Conservation (phyloP, 1,139 yeast genomes). For the Waltiozyma solani region DNA sequence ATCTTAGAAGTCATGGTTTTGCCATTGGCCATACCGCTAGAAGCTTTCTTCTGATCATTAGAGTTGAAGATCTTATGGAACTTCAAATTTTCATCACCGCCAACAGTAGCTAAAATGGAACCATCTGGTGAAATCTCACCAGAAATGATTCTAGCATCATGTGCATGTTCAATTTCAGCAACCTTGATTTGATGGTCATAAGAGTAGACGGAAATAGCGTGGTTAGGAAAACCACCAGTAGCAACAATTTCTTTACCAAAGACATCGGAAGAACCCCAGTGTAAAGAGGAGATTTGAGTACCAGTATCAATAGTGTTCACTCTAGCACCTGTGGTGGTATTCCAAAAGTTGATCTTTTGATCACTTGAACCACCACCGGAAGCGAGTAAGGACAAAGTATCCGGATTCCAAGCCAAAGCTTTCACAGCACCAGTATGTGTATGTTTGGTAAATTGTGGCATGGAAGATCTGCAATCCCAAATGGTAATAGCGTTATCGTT, state of each 20-base stretch:
- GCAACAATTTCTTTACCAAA: slow-evolving; percentile 83
- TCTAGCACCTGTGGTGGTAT: slow-evolving; percentile 82
- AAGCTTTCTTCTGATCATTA: slow-evolving; percentile 15
- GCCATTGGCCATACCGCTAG: slow-evolving; percentile 20
- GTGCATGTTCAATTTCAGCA: slow-evolving; percentile 81
- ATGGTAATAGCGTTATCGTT: slow-evolving; percentile 89
- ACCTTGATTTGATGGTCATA: slow-evolving; percentile 83
- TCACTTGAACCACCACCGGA: slow-evolving; percentile 97
- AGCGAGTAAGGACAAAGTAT: slow-evolving; percentile 71
- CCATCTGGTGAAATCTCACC: slow-evolving; percentile 88
- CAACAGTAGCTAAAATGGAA: slow-evolving; percentile 84
- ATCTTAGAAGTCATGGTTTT: slow-evolving; percentile 27
- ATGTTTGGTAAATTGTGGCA: slow-evolving; percentile 68
- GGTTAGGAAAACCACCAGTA: slow-evolving; percentile 90
- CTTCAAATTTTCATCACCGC: slow-evolving; percentile 93
- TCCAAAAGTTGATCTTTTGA: slow-evolving; percentile 90
- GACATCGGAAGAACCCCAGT: slow-evolving; percentile 77
- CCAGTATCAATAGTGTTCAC: slow-evolving; percentile 86
- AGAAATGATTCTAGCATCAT: slow-evolving; percentile 78
- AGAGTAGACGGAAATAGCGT: slow-evolving; percentile 74
- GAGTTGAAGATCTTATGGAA: slow-evolving; percentile 86
- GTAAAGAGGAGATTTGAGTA: slow-evolving; percentile 84
- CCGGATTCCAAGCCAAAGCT: slow-evolving; percentile 94
- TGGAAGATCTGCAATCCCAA: slow-evolving; percentile 83
- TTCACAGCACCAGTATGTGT: slow-evolving; percentile 92